phyloP scores from a whole-genome alignment of 2,329 filamentous ascomycete species.

The Penicillium aurantiogriseum region DNA sequence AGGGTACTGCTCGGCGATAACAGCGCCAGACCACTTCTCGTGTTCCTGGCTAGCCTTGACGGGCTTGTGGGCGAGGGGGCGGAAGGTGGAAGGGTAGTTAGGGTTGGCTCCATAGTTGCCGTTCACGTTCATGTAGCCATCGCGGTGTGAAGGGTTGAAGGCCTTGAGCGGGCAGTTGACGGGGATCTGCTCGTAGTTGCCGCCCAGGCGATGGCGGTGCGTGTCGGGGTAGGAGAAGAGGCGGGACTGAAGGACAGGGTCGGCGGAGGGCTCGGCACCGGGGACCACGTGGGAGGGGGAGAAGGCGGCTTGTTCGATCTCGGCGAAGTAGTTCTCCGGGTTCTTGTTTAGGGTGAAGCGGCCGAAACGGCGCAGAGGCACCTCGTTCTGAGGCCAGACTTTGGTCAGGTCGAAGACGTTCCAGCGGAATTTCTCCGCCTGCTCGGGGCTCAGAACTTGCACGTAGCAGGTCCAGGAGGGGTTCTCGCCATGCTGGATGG shows the following conservation, averaged over 20 bases:
- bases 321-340: constrained; percentile 65
- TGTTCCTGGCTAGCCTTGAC: constrained; percentile 45
- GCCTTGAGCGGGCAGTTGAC: constrained; percentile 56
- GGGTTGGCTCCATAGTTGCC: constrained; percentile 63
- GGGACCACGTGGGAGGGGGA: constrained; percentile 66
- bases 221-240: constrained; percentile 71
- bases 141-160: constrained; percentile 67
- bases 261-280: constrained; percentile 67
- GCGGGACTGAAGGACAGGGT: constrained; percentile 67
- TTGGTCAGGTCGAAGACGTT: constrained; percentile 70
- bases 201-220: constrained; percentile 62
- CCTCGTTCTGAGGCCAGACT: constrained; percentile 64
- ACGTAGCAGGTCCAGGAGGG: constrained; percentile 65
- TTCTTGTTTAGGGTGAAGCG: constrained; percentile 65
- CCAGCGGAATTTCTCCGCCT: constrained; percentile 61
- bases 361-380: constrained; percentile 61
- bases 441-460: constrained; percentile 61
- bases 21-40: constrained; percentile 45
- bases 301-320: constrained; percentile 71
- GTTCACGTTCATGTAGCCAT: constrained; percentile 67
- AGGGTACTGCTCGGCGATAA: constrained; percentile 41
- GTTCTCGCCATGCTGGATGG: constrained; percentile 60
- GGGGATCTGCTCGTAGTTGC: constrained; percentile 65
- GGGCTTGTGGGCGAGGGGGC: constrained; percentile 37
- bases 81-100: constrained; percentile 51